These are phyloP conservation scores for Pachysolen tannophilus DNA, from an alignment of 805 yeast genomes.

Conservation along the genomic window DNA sequence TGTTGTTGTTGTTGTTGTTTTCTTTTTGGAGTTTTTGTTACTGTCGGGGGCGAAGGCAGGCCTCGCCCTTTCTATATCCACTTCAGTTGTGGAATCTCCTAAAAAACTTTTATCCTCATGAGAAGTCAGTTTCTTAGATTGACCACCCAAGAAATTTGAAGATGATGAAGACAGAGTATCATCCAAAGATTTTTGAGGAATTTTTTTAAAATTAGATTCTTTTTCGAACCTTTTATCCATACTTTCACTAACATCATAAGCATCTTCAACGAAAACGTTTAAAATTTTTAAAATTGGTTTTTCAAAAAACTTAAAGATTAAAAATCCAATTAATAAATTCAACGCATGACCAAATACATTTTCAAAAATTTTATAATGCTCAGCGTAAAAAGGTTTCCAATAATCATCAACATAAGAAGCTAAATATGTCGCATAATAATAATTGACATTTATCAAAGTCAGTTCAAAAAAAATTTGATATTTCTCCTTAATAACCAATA, in stretches of 20 bases:
- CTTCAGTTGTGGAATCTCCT: conserved; percentile 3
- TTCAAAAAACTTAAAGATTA: conserved; percentile 4
- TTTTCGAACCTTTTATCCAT: conserved; percentile 5
- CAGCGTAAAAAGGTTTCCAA: conserved; percentile 4
- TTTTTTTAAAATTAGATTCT: conserved; percentile 1
- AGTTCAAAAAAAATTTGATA: no score
- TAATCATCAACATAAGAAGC: not conserved
- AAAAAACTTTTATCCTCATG: not conserved
- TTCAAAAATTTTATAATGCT: not conserved
- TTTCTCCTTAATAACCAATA: no score
- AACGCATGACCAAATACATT: not conserved
- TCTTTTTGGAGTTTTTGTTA: not conserved
- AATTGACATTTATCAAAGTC: no score
- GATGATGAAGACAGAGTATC: not conserved
- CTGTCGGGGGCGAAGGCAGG: conserved; percentile 6
- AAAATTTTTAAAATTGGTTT: not conserved
- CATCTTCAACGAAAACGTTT: conserved; percentile 1
- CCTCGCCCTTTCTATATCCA: conserved; percentile 8
- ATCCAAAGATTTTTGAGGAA: not conserved
- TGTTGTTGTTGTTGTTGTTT: conserved; percentile 1
- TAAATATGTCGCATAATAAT: no score
- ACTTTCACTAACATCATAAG: conserved; percentile 5
- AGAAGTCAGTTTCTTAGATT: conserved; percentile 4
- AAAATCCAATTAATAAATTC: conserved; percentile 3
- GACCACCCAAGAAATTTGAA: not conserved